Base-by-base conservation (phyloP, 176 grass and related monocot species). In the Aegilops bicornis region DNA sequence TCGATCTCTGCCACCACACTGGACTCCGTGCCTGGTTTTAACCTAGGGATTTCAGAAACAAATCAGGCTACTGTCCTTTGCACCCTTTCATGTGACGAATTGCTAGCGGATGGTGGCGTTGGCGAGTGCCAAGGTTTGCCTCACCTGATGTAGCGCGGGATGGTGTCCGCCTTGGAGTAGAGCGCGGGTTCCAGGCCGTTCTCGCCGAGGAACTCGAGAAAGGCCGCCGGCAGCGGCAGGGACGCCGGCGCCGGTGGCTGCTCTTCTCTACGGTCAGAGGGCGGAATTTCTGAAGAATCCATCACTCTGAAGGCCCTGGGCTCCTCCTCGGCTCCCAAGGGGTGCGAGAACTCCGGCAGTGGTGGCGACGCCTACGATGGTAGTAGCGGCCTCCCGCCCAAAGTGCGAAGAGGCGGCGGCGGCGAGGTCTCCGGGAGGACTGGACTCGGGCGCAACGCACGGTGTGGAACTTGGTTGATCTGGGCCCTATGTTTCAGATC, bases 101-200 rank as follows among this genome's bases (percentile, higher is more conserved):
- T 69, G 27, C 76, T 17, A 42, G 31, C 11, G 25, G 47, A 77
- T 33, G 74, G 29, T 31, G 24, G 8, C 3, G 8, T 4, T 56
- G 25, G 12, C 36, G 7, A 40, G 17, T 71, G 4, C 19, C 64
- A 24, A 59, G 22, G 54, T 40, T 58, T 58, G n/a, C 82, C 58
- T 42, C 87, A 98, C 97, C 97, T 92, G 90, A 96, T 92, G 88
- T 98, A 98, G 16, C 97, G 93, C 19, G 94, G 97, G 66, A 94
- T 92, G 15, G 94, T 88, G 63, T 93, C 79, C 5, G 76, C 79
- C 79, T 85, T 88, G 70, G 97, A 84, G 77, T 98, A 98, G 60
- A 96, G 83, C 69, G 74, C 79, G 35, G 91, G 90, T 65, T 98
- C 90, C 86, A 98, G 73, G 58, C 92, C 94, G 61, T 98, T 98